phyloP scores from a whole-genome alignment of 1,139 yeast species.

The Eremothecium coryli region DNA sequence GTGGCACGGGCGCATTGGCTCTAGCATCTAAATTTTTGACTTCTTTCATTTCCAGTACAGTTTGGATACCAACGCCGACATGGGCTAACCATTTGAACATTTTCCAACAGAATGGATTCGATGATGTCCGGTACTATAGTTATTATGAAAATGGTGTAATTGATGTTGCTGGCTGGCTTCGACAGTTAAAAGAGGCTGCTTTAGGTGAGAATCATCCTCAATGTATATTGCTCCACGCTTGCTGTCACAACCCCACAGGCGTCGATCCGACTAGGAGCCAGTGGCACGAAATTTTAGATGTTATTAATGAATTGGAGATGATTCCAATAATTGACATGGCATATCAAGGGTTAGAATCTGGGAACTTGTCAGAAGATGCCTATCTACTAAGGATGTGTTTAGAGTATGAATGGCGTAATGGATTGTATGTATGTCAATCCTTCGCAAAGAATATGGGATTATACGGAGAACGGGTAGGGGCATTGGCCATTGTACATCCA shows the following conservation, averaged over 20 bases:
- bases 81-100: slow-evolving; percentile 78
- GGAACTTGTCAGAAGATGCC: slow-evolving; percentile 47
- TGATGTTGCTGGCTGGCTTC: slow-evolving; percentile 43
- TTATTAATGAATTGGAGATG: slow-evolving; percentile 46
- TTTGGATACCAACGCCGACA: slow-evolving; percentile 81
- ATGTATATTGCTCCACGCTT: slow-evolving; percentile 76
- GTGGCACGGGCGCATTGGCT: slow-evolving; percentile 95
- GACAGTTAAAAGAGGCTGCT: slow-evolving; percentile 33
- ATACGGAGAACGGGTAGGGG: slow-evolving; percentile 93
- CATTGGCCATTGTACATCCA: slow-evolving; percentile 37
- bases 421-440: slow-evolving; percentile 72
- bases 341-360: slow-evolving; percentile 88
- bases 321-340: slow-evolving; percentile 85
- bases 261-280: slow-evolving; percentile 75
- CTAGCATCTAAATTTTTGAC: slow-evolving; percentile 67
- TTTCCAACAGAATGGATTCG: slow-evolving; percentile 26
- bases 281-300: slow-evolving; percentile 64
- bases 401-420: slow-evolving; percentile 32
- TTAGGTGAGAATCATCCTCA: slow-evolving; percentile 34
- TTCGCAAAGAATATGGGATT: slow-evolving; percentile 97
- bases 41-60: slow-evolving; percentile 35
- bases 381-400: slow-evolving; percentile 36
- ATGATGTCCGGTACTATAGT: slow-evolving; percentile 37
- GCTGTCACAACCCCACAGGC: slow-evolving; percentile 97
- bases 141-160: slow-evolving; percentile 45